Evolutionary conservation across 2,329 filamentous ascomycete species (phyloP), one percentile per base, ranked within the genome.

Genomic region (Colletotrichum spinosum): DNA sequence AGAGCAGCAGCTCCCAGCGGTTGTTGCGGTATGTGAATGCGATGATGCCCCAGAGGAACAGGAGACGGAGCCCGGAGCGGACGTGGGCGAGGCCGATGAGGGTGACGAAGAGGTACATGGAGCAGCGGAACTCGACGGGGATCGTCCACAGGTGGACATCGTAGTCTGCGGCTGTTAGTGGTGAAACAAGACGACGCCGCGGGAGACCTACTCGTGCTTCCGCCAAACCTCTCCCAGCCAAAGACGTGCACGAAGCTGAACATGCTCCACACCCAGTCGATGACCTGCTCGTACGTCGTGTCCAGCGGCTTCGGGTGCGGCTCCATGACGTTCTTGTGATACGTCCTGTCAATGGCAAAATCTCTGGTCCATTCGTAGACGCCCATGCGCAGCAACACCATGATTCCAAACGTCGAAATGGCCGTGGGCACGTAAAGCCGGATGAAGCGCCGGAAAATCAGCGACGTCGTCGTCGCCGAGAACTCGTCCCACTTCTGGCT

Each of bases 141-240:
- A 89, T 88, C 6, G 87, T 89, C 87, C 87, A 89, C 33, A 89
- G 74, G 67, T 89, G 87, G 34, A 85, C 80, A 70, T 88, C 85
- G 70, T 88, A 86, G 25, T 74, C 78, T 73, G 56, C 8, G 8
- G 4, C 53, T 44, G 69, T 76, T 50, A 76, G 71, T 33, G n/a
- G 4, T 5, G 9, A 6, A 37, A 25, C 25, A 25, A 25, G 25
- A 25, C 25, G 25, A 25, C 25, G 25, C 25, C 25, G 25, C 25
- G 25, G 25, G 25, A 25, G 12, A 64, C 78, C 72, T 74, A 81
- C 78, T 72, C 53, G 80, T 84, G 45, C 77, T 81, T 59, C 83
- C 83, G 13, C 79, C 83, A 65, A 79, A 81, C 38, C 75, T 76
- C 60, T 80, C 77, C 84, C 83, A 86, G 65, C 78, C 76, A 75